Conservation (phyloP, 2,329 filamentous ascomycete species). For the Hirsutella minnesotensis region DNA sequence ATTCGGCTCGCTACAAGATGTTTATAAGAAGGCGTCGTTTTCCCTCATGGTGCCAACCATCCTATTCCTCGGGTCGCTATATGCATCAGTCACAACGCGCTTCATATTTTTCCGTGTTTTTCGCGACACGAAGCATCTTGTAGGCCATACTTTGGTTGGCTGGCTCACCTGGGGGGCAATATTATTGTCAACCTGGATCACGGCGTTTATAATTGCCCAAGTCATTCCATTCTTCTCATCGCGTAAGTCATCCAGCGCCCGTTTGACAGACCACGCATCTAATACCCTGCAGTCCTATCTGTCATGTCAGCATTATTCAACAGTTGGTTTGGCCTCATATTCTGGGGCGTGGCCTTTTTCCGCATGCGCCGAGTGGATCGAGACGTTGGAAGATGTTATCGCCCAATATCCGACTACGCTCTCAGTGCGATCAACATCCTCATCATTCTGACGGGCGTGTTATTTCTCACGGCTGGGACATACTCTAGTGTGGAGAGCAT, state of each 20-base stretch:
- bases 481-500: conserved; percentile 69
- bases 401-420: conserved; percentile 34
- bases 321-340: conserved; percentile 90
- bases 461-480: conserved; percentile 73
- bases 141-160: conserved; percentile 66
- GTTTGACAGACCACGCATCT: neutral
- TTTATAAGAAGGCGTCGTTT: conserved; percentile 81
- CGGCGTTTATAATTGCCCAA: conserved; percentile 86
- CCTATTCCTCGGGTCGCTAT: conserved; percentile 82
- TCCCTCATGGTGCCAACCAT: conserved; percentile 93
- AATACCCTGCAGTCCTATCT: conserved; percentile 36
- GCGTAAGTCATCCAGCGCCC: conserved; percentile 25
- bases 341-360: conserved; percentile 77
- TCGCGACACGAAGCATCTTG: conserved; percentile 66
- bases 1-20: conserved; percentile 68
- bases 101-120: conserved; percentile 94
- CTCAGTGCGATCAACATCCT: conserved; percentile 55
- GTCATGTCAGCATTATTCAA: conserved; percentile 85
- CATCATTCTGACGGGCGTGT: conserved; percentile 64
- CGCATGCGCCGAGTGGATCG: conserved; percentile 58
- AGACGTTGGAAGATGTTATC: conserved; percentile 38
- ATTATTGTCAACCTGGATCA: conserved; percentile 58
- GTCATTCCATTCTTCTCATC: conserved; percentile 90
- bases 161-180: conserved; percentile 73
- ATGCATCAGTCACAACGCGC: conserved; percentile 78